Evolutionary conservation across 768 basidiomycete genomes (phyloP).

Genomic region (Trametes cubensis): DNA sequence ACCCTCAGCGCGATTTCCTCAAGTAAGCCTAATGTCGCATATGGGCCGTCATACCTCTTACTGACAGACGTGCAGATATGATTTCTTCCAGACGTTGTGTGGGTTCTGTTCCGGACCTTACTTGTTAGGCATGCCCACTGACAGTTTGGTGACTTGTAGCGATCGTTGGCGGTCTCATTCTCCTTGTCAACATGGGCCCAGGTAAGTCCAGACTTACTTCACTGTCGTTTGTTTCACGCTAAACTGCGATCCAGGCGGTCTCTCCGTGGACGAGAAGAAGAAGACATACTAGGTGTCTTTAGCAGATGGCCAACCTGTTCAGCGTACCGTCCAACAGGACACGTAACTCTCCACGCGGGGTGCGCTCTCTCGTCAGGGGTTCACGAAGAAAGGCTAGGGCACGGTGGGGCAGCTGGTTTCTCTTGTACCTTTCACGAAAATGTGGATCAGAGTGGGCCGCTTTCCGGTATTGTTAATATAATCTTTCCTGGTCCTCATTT

Average conservation of each 20-base stretch:
- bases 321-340: not conserved
- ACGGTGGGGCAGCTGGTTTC: conserved; percentile 18
- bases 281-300: conserved; percentile 68
- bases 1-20: conserved; percentile 97
- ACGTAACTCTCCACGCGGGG: not conserved
- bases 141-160: conserved; percentile 43
- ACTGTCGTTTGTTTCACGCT: conserved; percentile 12
- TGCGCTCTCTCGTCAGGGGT: conserved; percentile 1
- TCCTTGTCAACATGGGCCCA: conserved; percentile 98
- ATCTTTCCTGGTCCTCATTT: conserved; percentile 10
- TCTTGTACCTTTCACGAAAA: conserved; percentile 21
- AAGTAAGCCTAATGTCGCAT: conserved; percentile 65
- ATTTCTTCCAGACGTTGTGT: conserved; percentile 98
- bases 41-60: not conserved
- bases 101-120: not conserved
- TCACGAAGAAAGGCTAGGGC: conserved; percentile 3
- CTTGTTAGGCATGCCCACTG: not conserved
- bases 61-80: conserved; percentile 64
- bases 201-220: conserved; percentile 48
- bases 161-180: conserved; percentile 95
- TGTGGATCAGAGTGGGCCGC: conserved; percentile 17
- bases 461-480: conserved; percentile 20
- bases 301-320: not conserved
- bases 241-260: conserved; percentile 59
- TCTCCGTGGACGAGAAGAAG: conserved; percentile 99